Base-by-base conservation (phyloP, 164 flowering plant genomes). In the Warburgia ugandensis region DNA sequence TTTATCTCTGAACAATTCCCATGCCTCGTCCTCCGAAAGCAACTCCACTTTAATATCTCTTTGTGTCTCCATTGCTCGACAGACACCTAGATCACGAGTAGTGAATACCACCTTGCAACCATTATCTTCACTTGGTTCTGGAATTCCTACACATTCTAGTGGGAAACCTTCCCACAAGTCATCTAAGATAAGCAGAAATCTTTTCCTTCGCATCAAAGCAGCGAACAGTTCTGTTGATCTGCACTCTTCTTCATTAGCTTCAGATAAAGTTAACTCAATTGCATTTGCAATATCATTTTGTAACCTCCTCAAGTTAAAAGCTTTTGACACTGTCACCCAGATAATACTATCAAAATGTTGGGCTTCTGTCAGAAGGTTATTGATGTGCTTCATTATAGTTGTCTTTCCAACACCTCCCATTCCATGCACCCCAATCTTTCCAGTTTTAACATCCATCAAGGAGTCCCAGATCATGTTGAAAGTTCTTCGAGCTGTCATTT, bases 341-440 rank as follows among this genome's bases (percentile, higher is more conserved):
- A 49, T 38, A 14, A 41, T 33, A n/a, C 17, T 21, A 13, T 51
- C 33, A 27, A 50, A 51, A 28, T 10, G 11, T 27, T 16, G 29
- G 11, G 12, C 2, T 32, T 44, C 42, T 7, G 4, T 30, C 6
- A 58, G 27, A 6, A 6, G 53, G 29, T 58, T 49, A 40, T 48
- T 48, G 39, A 58, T 30, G 29, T 58, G 39, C 29, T 27, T 58
- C 39, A 58, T 21, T 7, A 58, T 37, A 29, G 62, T 59, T 22
- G 62, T 50, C 19, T 59, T 59, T 7, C 62, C 62, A 1, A 59
- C 62, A 23, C 61, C 61, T 13, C 39, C 61, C 61, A 58, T 38
- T 29, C 61, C 61, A 58, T 58, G 41, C 21, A 58, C 35, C 1
- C 56, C 63, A 35, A 59, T 51, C 10, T 17, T 59, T 30, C 50